phyloP scores from a whole-genome alignment of 495 filamentous ascomycete species.

The Mytilinidion resinicola region DNA sequence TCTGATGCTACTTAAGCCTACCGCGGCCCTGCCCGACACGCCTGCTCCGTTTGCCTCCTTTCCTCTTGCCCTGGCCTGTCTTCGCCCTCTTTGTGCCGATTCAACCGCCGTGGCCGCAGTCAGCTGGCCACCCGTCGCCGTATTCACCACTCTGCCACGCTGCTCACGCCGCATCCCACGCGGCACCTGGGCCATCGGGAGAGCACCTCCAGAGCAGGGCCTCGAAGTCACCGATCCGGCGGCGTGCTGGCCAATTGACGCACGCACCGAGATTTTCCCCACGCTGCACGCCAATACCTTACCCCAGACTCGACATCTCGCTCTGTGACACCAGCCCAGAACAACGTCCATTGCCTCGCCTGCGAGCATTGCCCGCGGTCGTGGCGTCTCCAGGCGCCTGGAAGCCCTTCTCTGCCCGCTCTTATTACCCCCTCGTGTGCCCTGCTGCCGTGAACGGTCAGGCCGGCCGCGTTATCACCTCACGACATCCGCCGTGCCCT shows the following conservation, averaged over 20 bases:
- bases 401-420: background rate
- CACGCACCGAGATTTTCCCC: conserved; percentile 11
- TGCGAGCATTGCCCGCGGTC: conserved; percentile 4
- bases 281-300: conserved; percentile 23
- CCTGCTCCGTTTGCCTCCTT: background rate
- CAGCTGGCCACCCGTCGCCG: background rate
- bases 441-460: background rate
- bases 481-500: conserved; percentile 1
- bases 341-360: conserved; percentile 1
- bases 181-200: background rate
- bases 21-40: no score
- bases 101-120: background rate
- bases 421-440: background rate
- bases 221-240: background rate
- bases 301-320: conserved; percentile 21
- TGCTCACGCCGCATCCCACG: conserved; percentile 4
- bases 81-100: background rate
- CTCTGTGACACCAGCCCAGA: background rate
- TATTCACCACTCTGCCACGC: background rate
- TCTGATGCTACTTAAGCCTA: background rate
- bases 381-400: background rate
- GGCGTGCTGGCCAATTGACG: conserved; percentile 13
- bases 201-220: conserved; percentile 2
- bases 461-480: background rate
- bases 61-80: background rate